Evolutionary conservation across 345 rosid genomes (phyloP).

Genomic region (Durio zibethinus): DNA sequence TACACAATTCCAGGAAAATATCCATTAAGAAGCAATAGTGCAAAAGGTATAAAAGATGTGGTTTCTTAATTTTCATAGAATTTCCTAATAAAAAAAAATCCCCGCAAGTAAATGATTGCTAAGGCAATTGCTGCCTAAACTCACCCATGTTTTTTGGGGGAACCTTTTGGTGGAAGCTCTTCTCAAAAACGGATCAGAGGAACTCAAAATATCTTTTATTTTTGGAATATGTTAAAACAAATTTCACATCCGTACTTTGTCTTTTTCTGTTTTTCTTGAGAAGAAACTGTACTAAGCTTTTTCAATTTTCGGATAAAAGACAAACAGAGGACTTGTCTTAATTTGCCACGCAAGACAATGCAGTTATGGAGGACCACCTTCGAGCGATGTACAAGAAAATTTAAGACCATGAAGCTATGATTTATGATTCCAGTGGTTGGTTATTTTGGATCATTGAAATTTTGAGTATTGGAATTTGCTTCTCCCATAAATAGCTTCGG

Average conservation of each 20-base stretch:
- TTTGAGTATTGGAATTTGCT: too few relatives aligned
- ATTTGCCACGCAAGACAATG: background rate
- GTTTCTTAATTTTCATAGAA: background rate
- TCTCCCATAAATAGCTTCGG: background rate
- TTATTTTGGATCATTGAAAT: too few relatives aligned
- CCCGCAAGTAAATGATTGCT: background rate
- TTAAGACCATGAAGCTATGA: background rate
- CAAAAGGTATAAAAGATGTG: background rate
- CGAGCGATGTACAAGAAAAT: background rate
- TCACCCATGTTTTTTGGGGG: background rate
- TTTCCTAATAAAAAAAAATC: background rate
- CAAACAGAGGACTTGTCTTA: background rate
- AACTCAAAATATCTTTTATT: too few relatives aligned
- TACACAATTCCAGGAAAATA: background rate
- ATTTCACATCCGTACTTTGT: background rate
- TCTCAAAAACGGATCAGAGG: background rate
- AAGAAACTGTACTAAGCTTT: background rate
- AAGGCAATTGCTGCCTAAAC: background rate
- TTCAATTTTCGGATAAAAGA: background rate
- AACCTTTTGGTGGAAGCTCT: background rate
- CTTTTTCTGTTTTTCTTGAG: background rate
- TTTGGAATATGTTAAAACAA: background rate
- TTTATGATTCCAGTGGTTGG: background rate
- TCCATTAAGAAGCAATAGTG: background rate
- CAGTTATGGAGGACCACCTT: background rate